A percentile compares a stretch with the other conserved stretches of the same genome.
phyloP scores from a whole-genome alignment of 2,329 filamentous ascomycete genomes.

The Botrytis deweyae region DNA sequence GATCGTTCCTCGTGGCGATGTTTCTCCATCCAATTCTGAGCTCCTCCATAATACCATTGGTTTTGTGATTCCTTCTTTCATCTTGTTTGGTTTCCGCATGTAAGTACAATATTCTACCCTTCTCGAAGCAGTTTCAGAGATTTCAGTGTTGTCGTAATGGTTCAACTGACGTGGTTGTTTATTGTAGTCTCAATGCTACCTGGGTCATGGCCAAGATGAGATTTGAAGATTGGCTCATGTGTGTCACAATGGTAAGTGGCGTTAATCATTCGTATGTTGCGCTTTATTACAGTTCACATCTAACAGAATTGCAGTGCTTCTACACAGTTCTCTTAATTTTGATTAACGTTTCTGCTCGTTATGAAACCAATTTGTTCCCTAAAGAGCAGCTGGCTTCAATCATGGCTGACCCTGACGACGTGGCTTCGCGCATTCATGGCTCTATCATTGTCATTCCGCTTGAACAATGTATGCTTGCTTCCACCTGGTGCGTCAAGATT shows the following conservation, averaged over 20 bases:
- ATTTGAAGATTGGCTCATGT: slow-evolving; percentile 44
- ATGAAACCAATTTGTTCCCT: slow-evolving; percentile 44
- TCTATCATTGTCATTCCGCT: slow-evolving; percentile 48
- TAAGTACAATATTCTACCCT: slow-evolving; percentile 22
- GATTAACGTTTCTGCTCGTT: slow-evolving; percentile 42
- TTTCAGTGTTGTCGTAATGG: no score
- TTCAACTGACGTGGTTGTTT: not conserved
- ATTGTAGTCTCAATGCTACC: slow-evolving; percentile 26
- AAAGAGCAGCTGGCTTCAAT: slow-evolving; percentile 39
- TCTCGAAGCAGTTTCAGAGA: no score
- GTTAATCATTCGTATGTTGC: not conserved
- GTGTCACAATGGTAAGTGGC: slow-evolving; percentile 39
- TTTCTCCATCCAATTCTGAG: slow-evolving; percentile 28
- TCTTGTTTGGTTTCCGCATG: slow-evolving; percentile 28
- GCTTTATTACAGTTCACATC: not conserved
- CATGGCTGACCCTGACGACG: slow-evolving; percentile 42
- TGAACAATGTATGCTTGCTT: slow-evolving; percentile 49
- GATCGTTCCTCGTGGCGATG: slow-evolving; percentile 19
- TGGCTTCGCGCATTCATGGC: slow-evolving; percentile 45
- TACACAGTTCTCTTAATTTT: slow-evolving; percentile 41
- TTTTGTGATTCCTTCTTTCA: slow-evolving; percentile 28
- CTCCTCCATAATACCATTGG: slow-evolving; percentile 31
- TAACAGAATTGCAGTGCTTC: slow-evolving; percentile 36
- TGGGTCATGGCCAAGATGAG: slow-evolving; percentile 27
- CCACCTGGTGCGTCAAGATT: slow-evolving; percentile 53